phyloP scores from a whole-genome alignment of 208 protist genomes.

The Wallacemonas sp. region DNA sequence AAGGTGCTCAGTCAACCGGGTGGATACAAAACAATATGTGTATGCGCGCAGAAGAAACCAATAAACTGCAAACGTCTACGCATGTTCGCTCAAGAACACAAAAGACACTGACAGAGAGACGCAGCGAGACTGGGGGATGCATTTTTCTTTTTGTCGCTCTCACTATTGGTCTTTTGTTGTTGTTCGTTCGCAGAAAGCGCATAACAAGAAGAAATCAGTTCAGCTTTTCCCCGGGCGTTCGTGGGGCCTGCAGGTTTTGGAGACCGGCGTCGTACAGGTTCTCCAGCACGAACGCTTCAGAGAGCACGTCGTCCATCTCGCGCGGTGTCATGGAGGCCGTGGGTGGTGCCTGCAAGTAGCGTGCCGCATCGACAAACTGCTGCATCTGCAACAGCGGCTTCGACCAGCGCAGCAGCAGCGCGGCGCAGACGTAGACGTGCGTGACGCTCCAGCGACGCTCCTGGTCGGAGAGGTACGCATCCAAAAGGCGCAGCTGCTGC shows the following conservation, averaged over 20 bases:
- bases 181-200: too few species aligned
- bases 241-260: not conserved
- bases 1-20: too few species aligned
- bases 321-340: conserved; percentile 45
- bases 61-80: conserved; percentile 1
- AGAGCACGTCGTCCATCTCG: conserved; percentile 66
- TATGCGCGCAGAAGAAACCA: not conserved
- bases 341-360: conserved; percentile 75
- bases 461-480: conserved; percentile 89
- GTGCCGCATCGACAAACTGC: conserved; percentile 64
- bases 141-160: too few species aligned
- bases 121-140: too few species aligned
- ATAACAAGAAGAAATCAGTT: conserved; percentile 1
- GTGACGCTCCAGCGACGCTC: conserved; percentile 57
- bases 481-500: conserved; percentile 82
- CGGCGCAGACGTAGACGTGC: conserved; percentile 90
- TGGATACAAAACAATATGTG: not conserved
- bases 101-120: too few species aligned
- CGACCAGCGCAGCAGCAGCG: conserved; percentile 77
- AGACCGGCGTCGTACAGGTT: conserved; percentile 62
- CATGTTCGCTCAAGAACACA: too few species aligned
- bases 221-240: not conserved
- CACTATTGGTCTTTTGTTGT: too few species aligned
- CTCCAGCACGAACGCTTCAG: conserved; percentile 65
- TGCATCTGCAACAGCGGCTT: conserved; percentile 43